These are phyloP conservation scores for Penstemon barbatus DNA, from an alignment of 257 asterid genomes.

Conservation along the genomic window DNA sequence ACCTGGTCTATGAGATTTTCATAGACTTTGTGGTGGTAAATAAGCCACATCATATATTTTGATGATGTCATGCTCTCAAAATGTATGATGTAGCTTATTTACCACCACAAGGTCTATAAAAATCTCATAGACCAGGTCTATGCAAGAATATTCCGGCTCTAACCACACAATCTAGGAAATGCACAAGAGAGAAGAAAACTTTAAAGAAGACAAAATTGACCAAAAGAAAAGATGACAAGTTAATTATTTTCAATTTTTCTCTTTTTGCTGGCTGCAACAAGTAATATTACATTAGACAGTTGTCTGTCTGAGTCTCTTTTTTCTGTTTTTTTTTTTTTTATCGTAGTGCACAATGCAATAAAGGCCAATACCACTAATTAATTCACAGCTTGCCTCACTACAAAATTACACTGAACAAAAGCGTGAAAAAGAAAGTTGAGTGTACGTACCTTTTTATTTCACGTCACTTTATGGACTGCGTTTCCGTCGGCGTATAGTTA, in stretches of 20 bases:
- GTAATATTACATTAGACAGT: neutral
- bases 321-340: neutral
- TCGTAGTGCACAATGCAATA: neutral
- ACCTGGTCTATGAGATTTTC: too few relatives aligned
- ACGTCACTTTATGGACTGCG: constrained; percentile 18
- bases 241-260: too few relatives aligned
- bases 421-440: constrained; percentile 9
- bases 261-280: neutral
- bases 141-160: too few relatives aligned
- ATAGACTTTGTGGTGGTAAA: too few relatives aligned
- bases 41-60: too few relatives aligned
- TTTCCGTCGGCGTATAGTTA: constrained; percentile 2
- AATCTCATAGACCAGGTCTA: too few relatives aligned
- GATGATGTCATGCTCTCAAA: too few relatives aligned
- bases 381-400: neutral
- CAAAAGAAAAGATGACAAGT: constrained; percentile 7
- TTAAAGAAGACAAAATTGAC: neutral
- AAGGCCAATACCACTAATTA: neutral
- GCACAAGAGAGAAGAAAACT: too few relatives aligned
- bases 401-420: neutral
- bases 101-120: too few relatives aligned
- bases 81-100: too few relatives aligned
- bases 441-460: neutral
- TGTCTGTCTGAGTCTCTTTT: constrained; percentile 1
- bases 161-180: too few relatives aligned